phyloP scores from a whole-genome alignment of 495 filamentous ascomycete species.

The Hypoxylon lenormandii region DNA sequence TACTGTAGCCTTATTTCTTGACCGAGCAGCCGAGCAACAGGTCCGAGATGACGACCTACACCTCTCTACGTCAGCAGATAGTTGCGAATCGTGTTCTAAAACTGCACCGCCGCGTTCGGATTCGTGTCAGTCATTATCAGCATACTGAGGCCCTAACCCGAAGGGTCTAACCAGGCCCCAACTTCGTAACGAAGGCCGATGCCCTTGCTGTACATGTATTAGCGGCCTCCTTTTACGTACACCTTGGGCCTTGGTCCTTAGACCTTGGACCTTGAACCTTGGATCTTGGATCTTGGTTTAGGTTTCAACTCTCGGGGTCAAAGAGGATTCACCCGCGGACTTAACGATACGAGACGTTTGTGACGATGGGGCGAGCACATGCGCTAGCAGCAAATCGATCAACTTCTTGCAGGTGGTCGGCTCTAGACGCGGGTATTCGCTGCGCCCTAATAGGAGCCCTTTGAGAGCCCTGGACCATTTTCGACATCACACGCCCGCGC shows the following conservation, averaged over 20 bases:
- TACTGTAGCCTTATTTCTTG: slow-evolving; percentile 40
- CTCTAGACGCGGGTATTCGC: slow-evolving; percentile 52
- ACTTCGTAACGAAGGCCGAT: slow-evolving; percentile 11
- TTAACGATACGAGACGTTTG: slow-evolving; percentile 45
- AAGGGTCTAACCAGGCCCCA: no score
- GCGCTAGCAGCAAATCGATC: slow-evolving; percentile 45
- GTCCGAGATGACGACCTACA: slow-evolving; percentile 41
- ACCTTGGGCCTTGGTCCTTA: not conserved
- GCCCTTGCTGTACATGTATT: slow-evolving; percentile 17
- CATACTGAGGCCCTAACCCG: no score
- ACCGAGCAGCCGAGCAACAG: slow-evolving; percentile 39
- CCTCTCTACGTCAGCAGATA: slow-evolving; percentile 10
- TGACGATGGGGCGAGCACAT: slow-evolving; percentile 50
- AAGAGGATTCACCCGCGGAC: slow-evolving; percentile 30
- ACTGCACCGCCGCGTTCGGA: slow-evolving; percentile 43
- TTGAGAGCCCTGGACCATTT: slow-evolving; percentile 18
- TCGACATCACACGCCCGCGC: slow-evolving; percentile 56
- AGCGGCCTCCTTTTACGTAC: slow-evolving; percentile 2
- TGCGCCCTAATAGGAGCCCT: slow-evolving; percentile 45
- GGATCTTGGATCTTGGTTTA: slow-evolving; percentile 27
- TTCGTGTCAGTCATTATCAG: not conserved
- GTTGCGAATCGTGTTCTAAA: slow-evolving; percentile 38
- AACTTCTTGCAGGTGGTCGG: slow-evolving; percentile 48
- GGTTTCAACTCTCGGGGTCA: slow-evolving; percentile 42
- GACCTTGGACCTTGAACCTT: slow-evolving; percentile 12